These are phyloP conservation scores for Drosera capensis DNA, from an alignment of 148 eudicot species.

Conservation along the genomic window DNA sequence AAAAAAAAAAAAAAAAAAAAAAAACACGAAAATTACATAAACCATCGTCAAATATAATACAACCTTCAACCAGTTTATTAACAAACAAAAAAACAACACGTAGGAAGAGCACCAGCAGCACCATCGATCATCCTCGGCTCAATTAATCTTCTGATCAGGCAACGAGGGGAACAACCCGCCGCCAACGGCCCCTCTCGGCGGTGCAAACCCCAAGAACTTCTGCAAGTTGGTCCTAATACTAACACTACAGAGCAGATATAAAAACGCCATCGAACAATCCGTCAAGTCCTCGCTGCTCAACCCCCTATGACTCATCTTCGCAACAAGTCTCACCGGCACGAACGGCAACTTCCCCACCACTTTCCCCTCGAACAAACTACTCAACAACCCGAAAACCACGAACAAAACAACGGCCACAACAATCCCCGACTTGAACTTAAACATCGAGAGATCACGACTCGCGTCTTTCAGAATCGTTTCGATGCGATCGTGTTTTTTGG, in stretches of 20 bases:
- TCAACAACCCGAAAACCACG: constrained; percentile 67
- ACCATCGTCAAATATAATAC: too few species aligned
- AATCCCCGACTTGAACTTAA: constrained; percentile 89
- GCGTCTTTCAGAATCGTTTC: constrained; percentile 80
- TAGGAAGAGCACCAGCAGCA: too few species aligned
- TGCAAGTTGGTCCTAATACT: constrained; percentile 93
- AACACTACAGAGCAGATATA: constrained; percentile 75
- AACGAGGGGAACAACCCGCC: constrained; percentile 74
- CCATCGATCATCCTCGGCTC: too few species aligned
- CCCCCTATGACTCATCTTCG: constrained; percentile 92
- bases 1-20: too few species aligned
- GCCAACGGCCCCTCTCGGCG: constrained; percentile 70
- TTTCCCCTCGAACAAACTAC: constrained; percentile 71
- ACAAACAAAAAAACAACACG: too few species aligned
- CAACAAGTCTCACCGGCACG: constrained; percentile 57
- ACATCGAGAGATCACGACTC: constrained; percentile 69
- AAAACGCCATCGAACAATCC: constrained; percentile 98
- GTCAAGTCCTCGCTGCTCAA: constrained; percentile 77
- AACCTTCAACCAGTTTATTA: too few species aligned
- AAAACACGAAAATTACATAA: too few species aligned
- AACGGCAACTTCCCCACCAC: constrained; percentile 80
- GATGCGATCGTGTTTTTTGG: constrained; percentile 82
- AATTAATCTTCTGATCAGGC: constrained; percentile 81
- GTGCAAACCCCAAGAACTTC: constrained; percentile 89
- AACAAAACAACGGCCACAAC: constrained; percentile 83